phyloP scores from a whole-genome alignment of 208 protist species.

The Crithidia sp. region DNA sequence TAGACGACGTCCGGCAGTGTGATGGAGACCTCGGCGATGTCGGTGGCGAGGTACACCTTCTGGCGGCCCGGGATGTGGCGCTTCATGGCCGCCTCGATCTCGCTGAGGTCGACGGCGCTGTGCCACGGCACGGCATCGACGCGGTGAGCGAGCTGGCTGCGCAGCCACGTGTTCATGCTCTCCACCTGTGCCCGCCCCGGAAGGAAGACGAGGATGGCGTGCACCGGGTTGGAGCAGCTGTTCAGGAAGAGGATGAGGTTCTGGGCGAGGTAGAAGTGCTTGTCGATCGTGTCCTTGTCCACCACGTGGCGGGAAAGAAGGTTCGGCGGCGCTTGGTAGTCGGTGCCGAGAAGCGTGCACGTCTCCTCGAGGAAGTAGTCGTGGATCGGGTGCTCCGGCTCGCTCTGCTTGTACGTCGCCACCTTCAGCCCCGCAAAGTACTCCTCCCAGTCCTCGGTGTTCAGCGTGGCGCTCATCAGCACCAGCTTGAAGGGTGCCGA shows the following conservation, averaged over 20 bases:
- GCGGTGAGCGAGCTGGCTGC: constrained; percentile 55
- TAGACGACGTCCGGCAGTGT: constrained; percentile 96
- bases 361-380: constrained; percentile 89
- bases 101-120: constrained; percentile 78
- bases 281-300: constrained; percentile 59
- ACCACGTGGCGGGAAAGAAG: constrained; percentile 47
- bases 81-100: constrained; percentile 91
- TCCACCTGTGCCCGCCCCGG: constrained; percentile 85
- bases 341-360: constrained; percentile 62
- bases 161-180: constrained; percentile 49
- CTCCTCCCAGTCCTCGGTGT: constrained; percentile 83
- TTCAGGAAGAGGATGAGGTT: constrained; percentile 71
- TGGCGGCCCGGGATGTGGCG: constrained; percentile 73
- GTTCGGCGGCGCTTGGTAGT: constrained; percentile 47
- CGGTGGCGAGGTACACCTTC: constrained; percentile 96
- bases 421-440: constrained; percentile 88
- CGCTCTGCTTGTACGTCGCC: constrained; percentile 77
- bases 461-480: constrained; percentile 92
- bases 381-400: constrained; percentile 80
- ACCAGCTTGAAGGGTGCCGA: constrained; percentile 75
- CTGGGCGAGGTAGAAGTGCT: constrained; percentile 69
- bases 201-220: constrained; percentile 95
- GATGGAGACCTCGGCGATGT: constrained; percentile 97
- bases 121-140: constrained; percentile 86
- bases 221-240: constrained; percentile 49